Percentiles rank a stretch among this genome's conserved stretches.
phyloP scores from a whole-genome alignment of 2,329 filamentous ascomycete species.

The Sordariomycetes sp. region DNA sequence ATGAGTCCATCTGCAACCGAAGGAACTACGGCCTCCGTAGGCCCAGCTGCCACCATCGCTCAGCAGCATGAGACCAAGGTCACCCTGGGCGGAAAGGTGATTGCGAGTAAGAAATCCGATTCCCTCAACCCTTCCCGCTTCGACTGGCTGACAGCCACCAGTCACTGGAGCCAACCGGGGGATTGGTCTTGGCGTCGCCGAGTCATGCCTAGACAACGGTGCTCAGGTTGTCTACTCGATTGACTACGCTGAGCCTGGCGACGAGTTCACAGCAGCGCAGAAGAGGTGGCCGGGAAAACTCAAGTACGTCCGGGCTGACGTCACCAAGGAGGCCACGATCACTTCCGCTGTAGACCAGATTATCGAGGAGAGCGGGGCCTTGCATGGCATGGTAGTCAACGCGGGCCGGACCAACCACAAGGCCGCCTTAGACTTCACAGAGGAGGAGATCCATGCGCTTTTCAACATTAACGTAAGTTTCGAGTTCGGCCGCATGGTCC shows the following conservation, averaged over 20 bases:
- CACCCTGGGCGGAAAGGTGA: not conserved
- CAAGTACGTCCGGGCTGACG: conserved; percentile 27
- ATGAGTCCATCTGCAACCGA: not conserved
- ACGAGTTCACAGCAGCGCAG: conserved; percentile 17
- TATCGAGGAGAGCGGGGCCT: conserved; percentile 25
- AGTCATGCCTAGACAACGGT: conserved; percentile 32
- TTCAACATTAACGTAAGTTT: conserved; percentile 14
- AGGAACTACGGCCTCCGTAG: not conserved
- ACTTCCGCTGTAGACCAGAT: conserved; percentile 18
- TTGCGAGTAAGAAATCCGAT: not conserved
- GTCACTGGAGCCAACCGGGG: conserved; percentile 31
- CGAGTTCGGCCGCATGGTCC: not conserved
- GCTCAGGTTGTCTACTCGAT: conserved; percentile 19
- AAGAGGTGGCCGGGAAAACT: conserved; percentile 29
- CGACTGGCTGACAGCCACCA: too few species aligned
- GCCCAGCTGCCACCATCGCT: not conserved
- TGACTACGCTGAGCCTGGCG: conserved; percentile 15
- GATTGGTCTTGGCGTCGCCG: conserved; percentile 33
- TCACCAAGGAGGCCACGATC: not conserved
- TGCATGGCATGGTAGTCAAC: conserved; percentile 40
- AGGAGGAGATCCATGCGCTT: conserved; percentile 19
- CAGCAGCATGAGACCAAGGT: not conserved
- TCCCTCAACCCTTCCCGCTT: too few species aligned
- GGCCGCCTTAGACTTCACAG: conserved; percentile 30
- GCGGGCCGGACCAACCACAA: conserved; percentile 41